phyloP scores from a whole-genome alignment of 139 green algal genomes.

The Coelastrella sp. region DNA sequence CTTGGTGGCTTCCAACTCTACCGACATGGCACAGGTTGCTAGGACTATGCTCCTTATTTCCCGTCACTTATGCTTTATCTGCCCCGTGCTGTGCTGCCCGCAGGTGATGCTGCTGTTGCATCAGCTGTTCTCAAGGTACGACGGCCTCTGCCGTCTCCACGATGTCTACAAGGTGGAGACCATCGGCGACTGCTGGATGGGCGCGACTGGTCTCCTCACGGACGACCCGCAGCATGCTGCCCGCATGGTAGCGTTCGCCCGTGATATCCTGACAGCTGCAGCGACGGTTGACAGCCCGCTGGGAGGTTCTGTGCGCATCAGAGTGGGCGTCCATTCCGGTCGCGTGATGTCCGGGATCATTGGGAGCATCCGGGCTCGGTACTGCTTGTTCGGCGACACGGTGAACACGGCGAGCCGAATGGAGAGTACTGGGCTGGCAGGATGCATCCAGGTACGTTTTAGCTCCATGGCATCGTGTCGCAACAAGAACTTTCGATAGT shows the following conservation, averaged over 20 bases:
- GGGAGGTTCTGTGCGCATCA: conserved; percentile 39
- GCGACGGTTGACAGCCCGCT: conserved; percentile 5
- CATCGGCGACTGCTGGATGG: conserved; percentile 67
- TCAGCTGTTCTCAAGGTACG: conserved; percentile 58
- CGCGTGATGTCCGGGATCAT: conserved; percentile 42
- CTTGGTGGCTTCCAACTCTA: too few relatives aligned
- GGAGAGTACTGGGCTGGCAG: conserved; percentile 62
- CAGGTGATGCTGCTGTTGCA: conserved; percentile 52
- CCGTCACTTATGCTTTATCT: background rate
- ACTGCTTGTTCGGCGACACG: conserved; percentile 69
- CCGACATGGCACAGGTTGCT: too few relatives aligned
- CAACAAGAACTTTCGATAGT: too few relatives aligned
- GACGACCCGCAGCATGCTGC: conserved; percentile 50
- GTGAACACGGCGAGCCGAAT: conserved; percentile 70
- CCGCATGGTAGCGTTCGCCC: conserved; percentile 49
- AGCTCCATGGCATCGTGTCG: too few relatives aligned
- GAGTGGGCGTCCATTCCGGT: conserved; percentile 65
- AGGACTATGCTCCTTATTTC: background rate
- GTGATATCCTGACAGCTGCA: conserved; percentile 43
- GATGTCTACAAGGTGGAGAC: conserved; percentile 65
- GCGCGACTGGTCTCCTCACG: conserved; percentile 45
- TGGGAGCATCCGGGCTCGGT: conserved; percentile 53
- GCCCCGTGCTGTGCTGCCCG: background rate
- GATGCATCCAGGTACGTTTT: conserved; percentile 55
- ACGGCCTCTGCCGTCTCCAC: conserved; percentile 36